These are phyloP conservation scores for Fusarium guadeloupense DNA, from an alignment of 2,329 filamentous ascomycete species.

Conservation along the genomic window DNA sequence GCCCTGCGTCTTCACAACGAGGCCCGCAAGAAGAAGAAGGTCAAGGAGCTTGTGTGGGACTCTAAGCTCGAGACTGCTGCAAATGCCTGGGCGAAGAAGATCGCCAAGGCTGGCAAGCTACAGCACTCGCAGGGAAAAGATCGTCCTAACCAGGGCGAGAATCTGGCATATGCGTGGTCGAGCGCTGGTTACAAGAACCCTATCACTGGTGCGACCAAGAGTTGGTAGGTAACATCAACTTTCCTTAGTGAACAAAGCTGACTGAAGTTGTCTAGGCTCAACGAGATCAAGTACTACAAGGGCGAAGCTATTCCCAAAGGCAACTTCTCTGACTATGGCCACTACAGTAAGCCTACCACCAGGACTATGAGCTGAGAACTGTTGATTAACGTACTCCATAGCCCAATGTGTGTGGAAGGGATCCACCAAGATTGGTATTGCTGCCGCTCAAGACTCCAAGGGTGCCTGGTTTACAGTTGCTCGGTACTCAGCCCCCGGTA, in stretches of 20 bases:
- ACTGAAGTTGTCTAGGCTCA: slow-evolving; percentile 10
- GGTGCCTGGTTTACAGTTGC: slow-evolving; percentile 48
- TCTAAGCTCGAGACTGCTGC: slow-evolving; percentile 20
- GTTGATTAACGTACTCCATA: not conserved
- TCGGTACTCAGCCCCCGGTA: slow-evolving; percentile 48
- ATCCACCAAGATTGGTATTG: slow-evolving; percentile 47
- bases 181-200: slow-evolving; percentile 19
- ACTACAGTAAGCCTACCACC: slow-evolving; percentile 38
- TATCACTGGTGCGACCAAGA: slow-evolving; percentile 16
- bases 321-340: slow-evolving; percentile 39
- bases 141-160: slow-evolving; percentile 35
- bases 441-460: slow-evolving; percentile 38
- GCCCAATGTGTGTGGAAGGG: slow-evolving; percentile 47
- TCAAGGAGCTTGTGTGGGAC: slow-evolving; percentile 28
- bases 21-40: slow-evolving; percentile 27
- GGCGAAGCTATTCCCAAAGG: slow-evolving; percentile 35
- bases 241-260: rapidly evolving
- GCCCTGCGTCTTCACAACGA: slow-evolving; percentile 30
- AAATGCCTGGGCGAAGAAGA: slow-evolving; percentile 23
- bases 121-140: slow-evolving; percentile 11
- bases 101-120: slow-evolving; percentile 28
- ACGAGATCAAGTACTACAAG: slow-evolving; percentile 32
- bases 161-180: slow-evolving; percentile 34
- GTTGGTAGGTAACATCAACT: slow-evolving; percentile 16
- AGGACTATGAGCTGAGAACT: rapidly evolving